Evolutionary conservation across 2,329 filamentous ascomycete genomes (phyloP).

Genomic region (Diaporthe vexans): DNA sequence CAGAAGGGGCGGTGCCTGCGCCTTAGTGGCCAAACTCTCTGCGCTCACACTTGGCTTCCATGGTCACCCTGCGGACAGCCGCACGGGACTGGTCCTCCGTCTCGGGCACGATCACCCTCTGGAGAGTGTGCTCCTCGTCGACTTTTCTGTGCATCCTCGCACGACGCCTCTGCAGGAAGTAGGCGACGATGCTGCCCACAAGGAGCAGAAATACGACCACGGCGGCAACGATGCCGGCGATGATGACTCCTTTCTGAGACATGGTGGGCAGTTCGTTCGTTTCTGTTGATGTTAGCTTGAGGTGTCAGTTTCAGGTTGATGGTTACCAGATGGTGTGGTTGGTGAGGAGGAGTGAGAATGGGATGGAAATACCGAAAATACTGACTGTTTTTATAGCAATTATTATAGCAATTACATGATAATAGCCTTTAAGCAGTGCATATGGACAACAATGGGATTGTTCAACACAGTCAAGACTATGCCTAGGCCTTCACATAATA

Average conservation of each 20-base stretch:
- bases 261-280: background rate
- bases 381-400: background rate
- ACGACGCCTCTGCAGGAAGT: background rate
- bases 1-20: background rate
- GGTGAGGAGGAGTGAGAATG: background rate
- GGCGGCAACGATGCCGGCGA: background rate
- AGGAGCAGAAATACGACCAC: background rate
- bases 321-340: background rate
- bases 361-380: background rate
- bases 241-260: background rate
- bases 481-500: background rate
- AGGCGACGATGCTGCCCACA: background rate
- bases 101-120: background rate
- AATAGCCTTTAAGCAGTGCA: background rate
- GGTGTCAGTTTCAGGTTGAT: background rate
- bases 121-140: background rate
- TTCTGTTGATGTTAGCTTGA: background rate
- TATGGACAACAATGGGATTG: background rate
- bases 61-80: rapidly evolving
- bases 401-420: no score
- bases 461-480: background rate
- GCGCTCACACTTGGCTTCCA: background rate
- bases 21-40: background rate
- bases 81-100: background rate
- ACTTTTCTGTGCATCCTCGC: no score